A percentile compares a stretch with the other conserved stretches of the same genome.
These are phyloP conservation scores for Ophiognomonia clavigignenti-juglandacearum DNA, from an alignment of 2,329 filamentous ascomycete genomes.

Conservation along the genomic window DNA sequence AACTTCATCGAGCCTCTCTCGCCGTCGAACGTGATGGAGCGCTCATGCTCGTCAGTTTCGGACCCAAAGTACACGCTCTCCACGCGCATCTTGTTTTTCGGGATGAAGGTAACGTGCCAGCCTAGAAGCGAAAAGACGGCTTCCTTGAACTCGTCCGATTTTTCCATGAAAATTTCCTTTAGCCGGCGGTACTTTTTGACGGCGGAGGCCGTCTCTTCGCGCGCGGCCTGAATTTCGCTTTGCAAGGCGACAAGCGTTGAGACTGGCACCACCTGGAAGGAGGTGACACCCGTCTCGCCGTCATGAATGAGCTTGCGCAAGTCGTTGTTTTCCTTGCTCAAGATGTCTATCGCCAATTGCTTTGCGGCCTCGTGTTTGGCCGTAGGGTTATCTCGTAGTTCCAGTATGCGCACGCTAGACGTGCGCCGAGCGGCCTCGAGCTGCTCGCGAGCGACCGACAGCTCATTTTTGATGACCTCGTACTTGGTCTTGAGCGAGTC, in stretches of 20 bases:
- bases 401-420: conserved; percentile 75
- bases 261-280: conserved; percentile 64
- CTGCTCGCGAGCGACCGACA: conserved; percentile 68
- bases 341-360: conserved; percentile 67
- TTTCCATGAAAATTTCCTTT: conserved; percentile 88
- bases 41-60: conserved; percentile 62
- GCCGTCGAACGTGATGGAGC: conserved; percentile 79
- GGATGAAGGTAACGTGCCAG: conserved; percentile 93
- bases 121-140: conserved; percentile 88
- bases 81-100: conserved; percentile 93
- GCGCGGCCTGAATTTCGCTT: conserved; percentile 68
- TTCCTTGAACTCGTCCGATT: conserved; percentile 92
- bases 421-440: conserved; percentile 61
- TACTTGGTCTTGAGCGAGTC: conserved; percentile 64
- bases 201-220: conserved; percentile 62
- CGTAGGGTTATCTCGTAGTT: conserved; percentile 88
- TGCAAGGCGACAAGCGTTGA: conserved; percentile 72
- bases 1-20: conserved; percentile 98
- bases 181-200: conserved; percentile 82
- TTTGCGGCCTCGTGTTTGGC: conserved; percentile 82
- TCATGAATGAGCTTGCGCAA: conserved; percentile 67
- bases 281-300: conserved; percentile 27
- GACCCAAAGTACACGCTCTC: conserved; percentile 80
- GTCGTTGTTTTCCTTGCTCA: conserved; percentile 79
- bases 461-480: conserved; percentile 68